phyloP scores from a whole-genome alignment of 2,329 filamentous ascomycete species.

The Trichoderma afroharzianum region DNA sequence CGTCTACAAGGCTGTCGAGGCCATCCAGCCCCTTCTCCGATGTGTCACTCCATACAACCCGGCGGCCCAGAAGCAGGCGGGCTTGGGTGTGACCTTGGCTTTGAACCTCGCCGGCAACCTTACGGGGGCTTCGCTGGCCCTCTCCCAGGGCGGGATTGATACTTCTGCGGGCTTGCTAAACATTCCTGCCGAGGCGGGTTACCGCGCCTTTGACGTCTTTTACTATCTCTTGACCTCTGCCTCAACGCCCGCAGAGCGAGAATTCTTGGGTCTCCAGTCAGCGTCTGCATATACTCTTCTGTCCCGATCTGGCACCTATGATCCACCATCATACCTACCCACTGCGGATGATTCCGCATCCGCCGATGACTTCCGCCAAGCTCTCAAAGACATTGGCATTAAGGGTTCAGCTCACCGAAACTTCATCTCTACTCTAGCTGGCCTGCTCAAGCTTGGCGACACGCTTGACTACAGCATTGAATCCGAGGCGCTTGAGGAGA shows the following conservation, averaged over 20 bases:
- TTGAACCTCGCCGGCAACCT: slow-evolving; percentile 78
- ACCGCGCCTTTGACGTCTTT: slow-evolving; percentile 94
- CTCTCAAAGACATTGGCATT: slow-evolving; percentile 88
- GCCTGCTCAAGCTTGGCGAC: slow-evolving; percentile 86
- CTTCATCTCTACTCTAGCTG: slow-evolving; percentile 81
- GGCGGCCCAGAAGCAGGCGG: slow-evolving; percentile 74
- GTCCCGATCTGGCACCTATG: slow-evolving; percentile 78
- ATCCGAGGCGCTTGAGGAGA: slow-evolving; percentile 75
- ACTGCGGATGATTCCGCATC: slow-evolving; percentile 89
- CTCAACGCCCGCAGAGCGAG: slow-evolving; percentile 81
- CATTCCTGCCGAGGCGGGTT: slow-evolving; percentile 74
- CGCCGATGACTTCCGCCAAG: slow-evolving; percentile 86
- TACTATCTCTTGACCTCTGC: slow-evolving; percentile 94
- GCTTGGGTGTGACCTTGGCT: slow-evolving; percentile 76
- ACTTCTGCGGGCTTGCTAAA: slow-evolving; percentile 75
- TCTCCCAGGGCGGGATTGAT: slow-evolving; percentile 87
- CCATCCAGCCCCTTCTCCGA: slow-evolving; percentile 79
- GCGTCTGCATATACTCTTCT: slow-evolving; percentile 75
- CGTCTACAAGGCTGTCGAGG: slow-evolving; percentile 75
- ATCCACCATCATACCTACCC: slow-evolving; percentile 81
- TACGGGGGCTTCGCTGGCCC: slow-evolving; percentile 67
- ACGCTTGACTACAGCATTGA: slow-evolving; percentile 82
- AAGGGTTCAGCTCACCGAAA: slow-evolving; percentile 79
- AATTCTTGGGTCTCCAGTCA: slow-evolving; percentile 77
- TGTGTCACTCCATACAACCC: slow-evolving; percentile 87